A percentile compares a stretch with the other conserved stretches of the same genome.
Conservation (phyloP, 2,329 filamentous ascomycete species). For the Pseudogymnoascus sp. region DNA sequence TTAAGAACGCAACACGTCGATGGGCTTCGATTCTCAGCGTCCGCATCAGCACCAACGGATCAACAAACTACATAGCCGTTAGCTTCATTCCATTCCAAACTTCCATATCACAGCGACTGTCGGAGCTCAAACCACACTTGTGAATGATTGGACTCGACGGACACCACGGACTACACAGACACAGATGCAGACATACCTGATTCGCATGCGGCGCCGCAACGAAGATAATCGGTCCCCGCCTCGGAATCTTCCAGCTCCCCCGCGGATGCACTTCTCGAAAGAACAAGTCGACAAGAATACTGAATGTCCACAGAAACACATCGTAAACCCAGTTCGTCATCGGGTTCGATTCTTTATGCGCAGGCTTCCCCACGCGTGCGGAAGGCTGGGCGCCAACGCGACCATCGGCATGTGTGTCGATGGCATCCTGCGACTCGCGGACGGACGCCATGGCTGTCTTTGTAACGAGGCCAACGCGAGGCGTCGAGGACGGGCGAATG, state of each 20-base stretch:
- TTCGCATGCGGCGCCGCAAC: conserved; percentile 97
- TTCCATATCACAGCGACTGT: neutral
- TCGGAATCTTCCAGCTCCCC: conserved; percentile 89
- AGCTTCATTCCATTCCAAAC: neutral
- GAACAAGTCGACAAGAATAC: conserved; percentile 86
- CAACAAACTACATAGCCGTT: conserved; percentile 63
- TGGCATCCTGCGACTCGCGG: neutral
- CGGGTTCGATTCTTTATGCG: conserved; percentile 50
- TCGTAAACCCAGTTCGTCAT: conserved; percentile 72
- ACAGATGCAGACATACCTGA: conserved; percentile 65
- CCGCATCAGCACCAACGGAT: conserved; percentile 87
- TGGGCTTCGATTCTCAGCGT: conserved; percentile 79
- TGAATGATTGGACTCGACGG: neutral
- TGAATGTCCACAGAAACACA: conserved; percentile 67
- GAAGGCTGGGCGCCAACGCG: conserved; percentile 14
- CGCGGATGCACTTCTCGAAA: conserved; percentile 95
- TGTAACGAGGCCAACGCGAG: neutral
- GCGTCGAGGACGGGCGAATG: neutral
- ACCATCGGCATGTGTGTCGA: neutral
- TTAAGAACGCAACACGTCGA: conserved; percentile 83
- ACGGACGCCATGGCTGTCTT: neutral
- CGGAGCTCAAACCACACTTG: too few species aligned
- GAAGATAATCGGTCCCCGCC: conserved; percentile 81
- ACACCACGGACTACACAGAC: neutral
- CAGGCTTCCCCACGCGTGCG: conserved; percentile 7